A percentile compares a stretch with the other conserved stretches of the same genome.
Conservation (phyloP, 1,284 basidiomycete genomes). For the Butyriboletus regius region DNA sequence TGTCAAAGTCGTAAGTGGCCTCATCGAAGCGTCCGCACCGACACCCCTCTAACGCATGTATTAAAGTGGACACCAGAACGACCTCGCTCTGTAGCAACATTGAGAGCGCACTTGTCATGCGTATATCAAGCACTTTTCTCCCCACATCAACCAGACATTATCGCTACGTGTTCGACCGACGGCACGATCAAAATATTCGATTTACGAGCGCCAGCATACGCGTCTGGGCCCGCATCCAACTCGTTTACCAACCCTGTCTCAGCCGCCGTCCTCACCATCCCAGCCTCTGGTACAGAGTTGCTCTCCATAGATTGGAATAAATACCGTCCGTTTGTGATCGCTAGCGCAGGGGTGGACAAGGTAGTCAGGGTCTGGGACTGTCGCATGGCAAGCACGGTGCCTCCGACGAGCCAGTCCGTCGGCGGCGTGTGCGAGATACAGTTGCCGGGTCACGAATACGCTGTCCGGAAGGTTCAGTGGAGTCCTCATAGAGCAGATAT, state of each 20-base stretch:
- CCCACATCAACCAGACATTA: conserved; percentile 74
- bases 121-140: conserved; percentile 88
- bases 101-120: conserved; percentile 76
- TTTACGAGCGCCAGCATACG: conserved; percentile 52
- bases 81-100: conserved; percentile 68
- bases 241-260: conserved; percentile 57
- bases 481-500: conserved; percentile 68
- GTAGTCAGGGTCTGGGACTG: conserved; percentile 78
- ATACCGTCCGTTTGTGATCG: conserved; percentile 72
- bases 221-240: conserved; percentile 41
- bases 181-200: conserved; percentile 79
- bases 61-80: conserved; percentile 80
- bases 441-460: conserved; percentile 73
- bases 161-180: conserved; percentile 81
- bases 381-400: conserved; percentile 60
- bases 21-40: not conserved
- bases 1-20: conserved; percentile 69
- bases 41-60: not conserved
- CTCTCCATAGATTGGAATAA: conserved; percentile 90
- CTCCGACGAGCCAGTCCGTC: conserved; percentile 43
- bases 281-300: conserved; percentile 63
- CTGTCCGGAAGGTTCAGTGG: conserved; percentile 75
- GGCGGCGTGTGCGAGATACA: conserved; percentile 64
- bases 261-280: conserved; percentile 61
- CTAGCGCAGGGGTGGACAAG: conserved; percentile 77